Base-by-base conservation (phyloP, 306 rosid species). In the Sicyos baderoa region DNA sequence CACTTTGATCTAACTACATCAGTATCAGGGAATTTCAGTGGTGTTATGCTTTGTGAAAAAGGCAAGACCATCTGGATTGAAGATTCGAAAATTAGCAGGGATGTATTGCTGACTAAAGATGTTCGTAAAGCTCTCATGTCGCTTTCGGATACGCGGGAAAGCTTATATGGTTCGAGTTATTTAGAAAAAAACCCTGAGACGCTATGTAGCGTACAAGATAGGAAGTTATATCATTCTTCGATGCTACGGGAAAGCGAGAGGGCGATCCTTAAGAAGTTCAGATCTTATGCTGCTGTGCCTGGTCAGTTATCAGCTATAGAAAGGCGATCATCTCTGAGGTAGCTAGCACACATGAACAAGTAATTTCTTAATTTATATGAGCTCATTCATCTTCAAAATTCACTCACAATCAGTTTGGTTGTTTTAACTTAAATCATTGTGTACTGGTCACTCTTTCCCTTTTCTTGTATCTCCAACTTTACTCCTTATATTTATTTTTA, bases 201-300 rank as follows among this genome's bases (percentile, higher is more conserved):
- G 60, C 66, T 86, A 3, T 44, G 70, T 42, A 42, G 83, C 68
- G 44, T 73, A 53, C 62, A 35, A 55, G 93, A 87, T 54, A 86
- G 45, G 72, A 89, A 87, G 79, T 25, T 81, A 64, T 86, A 80
- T 86, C 88, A 89, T 74, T 89, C 98, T 76, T 78, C 81, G 86
- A 59, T 81, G 79, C 84, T 89, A 71, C 85, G 86, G 9, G 79
- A 86, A 54, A 79, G 92, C 49, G 98, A 92, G 85, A 83, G 95
- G 79, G 82, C 32, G 75, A 83, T 92, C 72, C 87, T 92, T 74
- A 68, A 70, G 73, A 89, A 81, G 78, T 84, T 87, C 51, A 80
- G 87, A 80, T 59, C 54, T 44, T 85, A 76, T 77, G 94, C 86
- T 71, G 75, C 48, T 50, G 14, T 37, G 22, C 59, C 48, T 51